Evolutionary conservation across 768 basidiomycete species (phyloP), one percentile per base, ranked within the genome.

Genomic region (Boletales sp.): DNA sequence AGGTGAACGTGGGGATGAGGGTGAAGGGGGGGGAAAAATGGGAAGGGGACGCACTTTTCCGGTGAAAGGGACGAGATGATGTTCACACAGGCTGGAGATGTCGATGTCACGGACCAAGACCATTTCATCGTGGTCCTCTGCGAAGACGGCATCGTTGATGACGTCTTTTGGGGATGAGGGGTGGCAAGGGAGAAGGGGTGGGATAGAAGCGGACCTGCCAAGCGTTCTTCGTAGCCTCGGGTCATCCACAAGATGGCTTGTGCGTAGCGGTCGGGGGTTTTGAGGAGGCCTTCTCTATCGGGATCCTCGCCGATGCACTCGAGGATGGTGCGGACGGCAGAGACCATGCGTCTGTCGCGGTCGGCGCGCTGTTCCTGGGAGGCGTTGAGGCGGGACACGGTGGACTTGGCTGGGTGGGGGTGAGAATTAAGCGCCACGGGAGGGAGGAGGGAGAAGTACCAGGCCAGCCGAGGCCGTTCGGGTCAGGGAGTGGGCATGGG

Each of bases 201-300:
- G 50, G 62, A 57, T 51, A 52, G 51, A 53, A 33, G 53, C 66
- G 46, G 48, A 93, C 94, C 91, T 71, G 86, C 83, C 57, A 99
- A 72, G 57, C 91, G 83, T 67, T 98, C 94, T 67, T 98, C 96
- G 70, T 99, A 99, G 10, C 96, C 96, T 65, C 87, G 84, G 32
- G 96, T 98, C 94, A 98, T 96, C 93, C 93, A 98, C 78, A 99
- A 82, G 47, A 99, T 75, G 25, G 96, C 93, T 71, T 98, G 90
- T 19, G 94, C 94, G 70, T 96, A 99, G 35, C 96, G 80, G 58
- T 94, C 90, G 21, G 96, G 96, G 2, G 96, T 99, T 62, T 84
- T 83, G 46, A 86, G 72, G 18, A 99, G 76, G 15, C 96, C 96
- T 65, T 98, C 95, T 33, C 96, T 81, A 67, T 91, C 84, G 6